Evolutionary conservation across 768 basidiomycete species (phyloP), one percentile per base, ranked within the genome.

Genomic region (Asterophora parasitica): DNA sequence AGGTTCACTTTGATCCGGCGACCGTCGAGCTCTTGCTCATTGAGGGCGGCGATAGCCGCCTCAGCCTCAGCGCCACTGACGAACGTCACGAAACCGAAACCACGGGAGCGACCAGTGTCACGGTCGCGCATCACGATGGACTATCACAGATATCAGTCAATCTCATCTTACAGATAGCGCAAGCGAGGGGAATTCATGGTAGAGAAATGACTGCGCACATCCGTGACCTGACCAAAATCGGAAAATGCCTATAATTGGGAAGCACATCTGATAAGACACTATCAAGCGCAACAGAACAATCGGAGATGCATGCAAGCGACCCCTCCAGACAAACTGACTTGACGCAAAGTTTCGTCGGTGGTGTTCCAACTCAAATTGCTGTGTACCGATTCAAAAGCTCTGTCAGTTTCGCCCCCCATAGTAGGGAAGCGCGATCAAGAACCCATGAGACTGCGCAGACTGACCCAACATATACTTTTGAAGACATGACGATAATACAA

Each of bases 111-210:
- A 51, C 91, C 89, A 56, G 95, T 97, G 64, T 96, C 95, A 65
- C 93, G 91, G 73, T 98, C 94, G 74, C 91, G 88, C 93, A 95
- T 95, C 67, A 95, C 92, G 72, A 95, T 92, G 59, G 88, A 88
- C 92, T 96, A 69, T 3, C 56, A 69, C 65, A 58, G 56, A 58
- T 48, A 71, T 65, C 59, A 72, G 71, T 62, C 66, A 67, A 64
- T 66, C 58, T 63, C 60, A 63, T 62, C 64, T 68, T 62, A 60
- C 51, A 50, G 61, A 55, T 46, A 44, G 43, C 50, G 58, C 54
- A 50, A 43, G 49, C 41, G 59, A 41, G 55, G 32, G 48, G 42
- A 56, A 42, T 49, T 53, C 46, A 41, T 47, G 54, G 51, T 58
- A 59, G 59, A 69, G 64, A 67, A 60, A 73, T 69, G 62, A 70